Evolutionary conservation across 805 yeast species (phyloP).

Genomic region (Lipomyces kockii): DNA sequence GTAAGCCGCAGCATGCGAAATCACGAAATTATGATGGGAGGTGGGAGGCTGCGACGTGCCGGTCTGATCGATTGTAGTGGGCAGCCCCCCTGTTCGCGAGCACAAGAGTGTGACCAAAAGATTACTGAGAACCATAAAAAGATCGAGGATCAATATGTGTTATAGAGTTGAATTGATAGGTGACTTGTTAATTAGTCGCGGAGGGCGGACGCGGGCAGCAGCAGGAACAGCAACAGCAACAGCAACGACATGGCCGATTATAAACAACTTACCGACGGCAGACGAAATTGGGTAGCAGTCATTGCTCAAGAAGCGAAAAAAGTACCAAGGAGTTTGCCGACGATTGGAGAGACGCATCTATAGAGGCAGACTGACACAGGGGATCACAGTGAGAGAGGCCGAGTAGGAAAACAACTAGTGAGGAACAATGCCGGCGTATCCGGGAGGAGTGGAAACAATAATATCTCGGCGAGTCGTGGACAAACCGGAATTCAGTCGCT

Average conservation of each 20-base stretch:
- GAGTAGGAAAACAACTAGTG: not conserved
- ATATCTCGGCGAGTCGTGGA: not conserved
- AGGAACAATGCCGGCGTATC: slow-evolving; percentile 3
- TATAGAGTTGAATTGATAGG: not conserved
- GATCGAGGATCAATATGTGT: not conserved
- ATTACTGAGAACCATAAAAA: not conserved
- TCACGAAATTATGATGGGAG: not conserved
- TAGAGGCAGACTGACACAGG: not conserved
- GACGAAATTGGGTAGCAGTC: slow-evolving; percentile 23
- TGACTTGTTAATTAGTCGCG: not conserved
- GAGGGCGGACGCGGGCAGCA: not conserved
- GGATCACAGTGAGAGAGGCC: not conserved
- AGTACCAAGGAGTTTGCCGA: not conserved
- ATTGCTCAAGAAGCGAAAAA: not conserved
- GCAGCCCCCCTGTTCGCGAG: too few species aligned
- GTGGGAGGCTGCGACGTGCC: not conserved
- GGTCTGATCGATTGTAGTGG: not conserved
- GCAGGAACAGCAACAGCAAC: not conserved
- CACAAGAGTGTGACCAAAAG: too few species aligned
- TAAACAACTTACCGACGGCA: slow-evolving; percentile 18
- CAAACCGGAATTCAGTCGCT: not conserved
- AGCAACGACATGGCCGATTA: not conserved
- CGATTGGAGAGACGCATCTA: not conserved
- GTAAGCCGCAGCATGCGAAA: not conserved
- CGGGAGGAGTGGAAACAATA: not conserved